A percentile compares a stretch with the other conserved stretches of the same genome.
Conservation (phyloP, 2,329 filamentous ascomycete species). For the Trichophyton equinum region DNA sequence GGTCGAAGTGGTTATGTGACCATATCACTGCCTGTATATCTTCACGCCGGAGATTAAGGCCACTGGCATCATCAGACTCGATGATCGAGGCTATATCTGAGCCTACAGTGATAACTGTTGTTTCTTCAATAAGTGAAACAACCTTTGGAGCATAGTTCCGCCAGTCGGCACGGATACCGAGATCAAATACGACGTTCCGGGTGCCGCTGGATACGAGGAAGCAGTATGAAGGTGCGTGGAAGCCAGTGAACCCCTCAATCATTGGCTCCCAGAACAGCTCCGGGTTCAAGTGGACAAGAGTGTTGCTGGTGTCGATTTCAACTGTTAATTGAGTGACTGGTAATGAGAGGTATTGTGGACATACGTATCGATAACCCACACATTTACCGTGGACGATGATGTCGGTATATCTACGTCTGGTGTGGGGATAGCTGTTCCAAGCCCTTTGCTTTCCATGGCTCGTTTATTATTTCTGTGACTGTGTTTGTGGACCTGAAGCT, state of each 20-base stretch:
- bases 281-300: neutral
- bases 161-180: neutral
- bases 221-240: neutral
- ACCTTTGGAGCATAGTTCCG: neutral
- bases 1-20: conserved; percentile 34
- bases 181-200: neutral
- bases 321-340: no score
- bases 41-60: neutral
- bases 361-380: neutral
- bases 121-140: neutral
- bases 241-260: neutral
- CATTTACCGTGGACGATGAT: neutral
- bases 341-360: neutral
- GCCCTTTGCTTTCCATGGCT: neutral
- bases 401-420: neutral
- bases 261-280: neutral
- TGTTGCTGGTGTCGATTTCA: no score
- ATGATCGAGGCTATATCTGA: neutral
- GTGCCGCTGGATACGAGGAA: neutral
- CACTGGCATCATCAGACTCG: neutral
- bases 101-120: conserved; percentile 7
- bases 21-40: neutral
- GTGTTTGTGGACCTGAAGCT: neutral
- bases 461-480: neutral
- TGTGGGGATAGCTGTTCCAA: neutral